These are phyloP conservation scores for Fusarium pseudograminearum DNA, from an alignment of 2,329 filamentous ascomycete species.

Conservation along the genomic window DNA sequence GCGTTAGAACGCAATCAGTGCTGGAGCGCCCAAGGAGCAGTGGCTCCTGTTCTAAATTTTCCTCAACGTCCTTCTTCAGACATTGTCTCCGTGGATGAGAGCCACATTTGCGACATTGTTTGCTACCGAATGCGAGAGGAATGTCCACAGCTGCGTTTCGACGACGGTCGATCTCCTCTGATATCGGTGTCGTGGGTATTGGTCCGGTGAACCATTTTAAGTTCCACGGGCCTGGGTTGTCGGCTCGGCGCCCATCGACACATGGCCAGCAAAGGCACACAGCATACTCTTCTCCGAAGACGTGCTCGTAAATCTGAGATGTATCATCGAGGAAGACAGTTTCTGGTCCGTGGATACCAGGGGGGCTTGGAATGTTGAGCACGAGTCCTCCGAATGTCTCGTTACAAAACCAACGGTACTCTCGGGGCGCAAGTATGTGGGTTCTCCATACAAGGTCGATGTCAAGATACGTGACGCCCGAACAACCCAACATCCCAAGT, in stretches of 20 bases:
- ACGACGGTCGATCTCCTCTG: slow-evolving; percentile 16
- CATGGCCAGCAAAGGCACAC: slow-evolving; percentile 40
- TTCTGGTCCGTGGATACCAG: background rate
- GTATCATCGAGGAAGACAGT: background rate
- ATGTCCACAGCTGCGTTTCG: slow-evolving; percentile 6
- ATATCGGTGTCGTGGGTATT: background rate
- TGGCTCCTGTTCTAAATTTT: background rate
- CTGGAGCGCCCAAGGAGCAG: background rate
- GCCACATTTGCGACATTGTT: slow-evolving; percentile 37
- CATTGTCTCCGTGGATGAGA: slow-evolving; percentile 29
- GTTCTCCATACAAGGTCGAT: slow-evolving; percentile 41
- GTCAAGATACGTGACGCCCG: slow-evolving; percentile 23
- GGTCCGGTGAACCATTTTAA: slow-evolving; percentile 1
- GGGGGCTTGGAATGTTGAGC: slow-evolving; percentile 20
- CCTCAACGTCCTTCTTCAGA: slow-evolving; percentile 14
- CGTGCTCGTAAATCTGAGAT: slow-evolving; percentile 16
- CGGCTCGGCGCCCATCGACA: slow-evolving; percentile 20
- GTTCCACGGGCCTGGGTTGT: background rate
- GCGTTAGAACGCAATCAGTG: background rate
- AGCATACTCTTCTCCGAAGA: slow-evolving; percentile 24
- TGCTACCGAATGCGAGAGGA: slow-evolving; percentile 14
- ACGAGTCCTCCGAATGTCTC: slow-evolving; percentile 16
- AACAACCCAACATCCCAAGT: background rate
- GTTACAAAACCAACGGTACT: slow-evolving; percentile 24
- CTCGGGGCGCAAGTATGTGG: slow-evolving; percentile 31